These are phyloP conservation scores for Aspergillus awamori DNA, from an alignment of 2,329 filamentous ascomycete genomes.

Conservation along the genomic window DNA sequence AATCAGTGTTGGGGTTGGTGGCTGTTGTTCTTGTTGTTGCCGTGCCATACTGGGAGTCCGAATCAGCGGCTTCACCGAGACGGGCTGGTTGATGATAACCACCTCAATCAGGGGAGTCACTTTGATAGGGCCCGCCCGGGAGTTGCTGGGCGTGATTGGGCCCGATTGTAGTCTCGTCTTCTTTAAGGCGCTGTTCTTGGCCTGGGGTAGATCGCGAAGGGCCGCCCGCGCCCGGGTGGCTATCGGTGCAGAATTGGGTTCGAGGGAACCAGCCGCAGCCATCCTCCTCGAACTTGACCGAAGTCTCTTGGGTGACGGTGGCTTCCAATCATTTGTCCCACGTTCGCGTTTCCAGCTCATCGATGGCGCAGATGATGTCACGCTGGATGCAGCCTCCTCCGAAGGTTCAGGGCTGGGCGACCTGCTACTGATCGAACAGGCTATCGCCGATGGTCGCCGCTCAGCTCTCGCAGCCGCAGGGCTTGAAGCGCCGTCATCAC, in stretches of 20 bases:
- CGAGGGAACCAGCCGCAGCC: not conserved
- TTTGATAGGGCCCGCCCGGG: not conserved
- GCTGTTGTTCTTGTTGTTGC: too few species aligned
- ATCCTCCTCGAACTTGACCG: constrained; percentile 21
- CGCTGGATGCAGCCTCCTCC: constrained; percentile 28
- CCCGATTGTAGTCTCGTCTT: too few species aligned
- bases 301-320: constrained; percentile 30
- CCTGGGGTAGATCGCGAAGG: constrained; percentile 24
- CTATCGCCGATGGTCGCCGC: too few species aligned
- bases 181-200: constrained; percentile 14
- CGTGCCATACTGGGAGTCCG: not conserved
- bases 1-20: not conserved
- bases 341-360: constrained; percentile 27
- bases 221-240: constrained; percentile 24
- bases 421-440: constrained; percentile 28
- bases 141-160: not conserved
- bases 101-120: constrained; percentile 29
- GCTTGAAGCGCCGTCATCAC: not conserved
- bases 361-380: constrained; percentile 33
- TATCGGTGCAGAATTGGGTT: constrained; percentile 14
- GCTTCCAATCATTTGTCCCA: constrained; percentile 17
- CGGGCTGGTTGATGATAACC: constrained; percentile 32
- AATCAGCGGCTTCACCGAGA: not conserved
- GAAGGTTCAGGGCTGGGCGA: constrained; percentile 25
- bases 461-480: constrained; percentile 6